Conservation (phyloP, 2,329 filamentous ascomycete genomes). For the Tolypocladium capitatum region DNA sequence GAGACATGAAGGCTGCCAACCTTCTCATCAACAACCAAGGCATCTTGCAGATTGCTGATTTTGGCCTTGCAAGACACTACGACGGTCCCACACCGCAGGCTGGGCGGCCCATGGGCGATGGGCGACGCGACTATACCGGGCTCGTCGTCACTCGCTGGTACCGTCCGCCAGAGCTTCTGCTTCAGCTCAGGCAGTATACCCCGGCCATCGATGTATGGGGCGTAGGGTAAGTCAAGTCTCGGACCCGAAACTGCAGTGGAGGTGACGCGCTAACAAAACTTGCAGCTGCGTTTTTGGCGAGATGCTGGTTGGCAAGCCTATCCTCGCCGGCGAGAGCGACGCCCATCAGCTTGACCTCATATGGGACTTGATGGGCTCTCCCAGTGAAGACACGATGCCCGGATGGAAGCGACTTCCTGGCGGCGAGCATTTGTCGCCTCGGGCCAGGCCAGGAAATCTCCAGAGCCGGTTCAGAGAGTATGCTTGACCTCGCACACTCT, state of each 20-base stretch:
- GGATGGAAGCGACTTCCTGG: conserved; percentile 76
- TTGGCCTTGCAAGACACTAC: conserved; percentile 86
- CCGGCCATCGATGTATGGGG: conserved; percentile 98
- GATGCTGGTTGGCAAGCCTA: conserved; percentile 90
- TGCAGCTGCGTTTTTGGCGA: conserved; percentile 93
- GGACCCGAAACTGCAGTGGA: not conserved
- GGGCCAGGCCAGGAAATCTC: conserved; percentile 50
- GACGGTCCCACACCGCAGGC: conserved; percentile 68
- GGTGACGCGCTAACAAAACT: conserved; percentile 8
- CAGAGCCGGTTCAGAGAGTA: conserved; percentile 63
- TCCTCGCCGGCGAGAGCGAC: conserved; percentile 81
- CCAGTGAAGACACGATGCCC: conserved; percentile 84
- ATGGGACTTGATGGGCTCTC: conserved; percentile 82
- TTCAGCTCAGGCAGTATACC: conserved; percentile 85
- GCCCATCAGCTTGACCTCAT: conserved; percentile 84
- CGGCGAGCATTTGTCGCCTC: conserved; percentile 58
- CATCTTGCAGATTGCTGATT: conserved; percentile 92
- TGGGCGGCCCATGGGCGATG: conserved; percentile 71
- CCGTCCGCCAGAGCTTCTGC: conserved; percentile 78
- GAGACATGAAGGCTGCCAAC: conserved; percentile 98
- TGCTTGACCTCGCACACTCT: conserved; percentile 6
- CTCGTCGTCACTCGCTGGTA: conserved; percentile 97
- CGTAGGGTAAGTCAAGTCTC: conserved; percentile 54
- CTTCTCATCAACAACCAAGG: conserved; percentile 90
- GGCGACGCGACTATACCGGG: conserved; percentile 84